Base-by-base conservation (phyloP, 2,329 filamentous ascomycete genomes). In the Shiraia sp. region DNA sequence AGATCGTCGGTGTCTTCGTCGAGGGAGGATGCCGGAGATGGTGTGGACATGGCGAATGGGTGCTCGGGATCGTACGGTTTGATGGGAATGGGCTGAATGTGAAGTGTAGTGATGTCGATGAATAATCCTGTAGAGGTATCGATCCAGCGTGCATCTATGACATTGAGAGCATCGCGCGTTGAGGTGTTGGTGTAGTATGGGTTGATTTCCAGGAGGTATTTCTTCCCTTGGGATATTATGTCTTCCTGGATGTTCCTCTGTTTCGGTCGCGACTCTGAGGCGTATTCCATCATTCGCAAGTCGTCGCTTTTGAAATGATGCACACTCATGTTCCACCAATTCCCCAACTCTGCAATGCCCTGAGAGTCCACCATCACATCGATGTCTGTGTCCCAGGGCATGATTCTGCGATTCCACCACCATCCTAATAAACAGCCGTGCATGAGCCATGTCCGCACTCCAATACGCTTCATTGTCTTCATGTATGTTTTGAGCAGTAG, bases 381-480 rank as follows among this genome's bases (percentile, higher is more conserved):
- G 34, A 83, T 58, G 51, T 84, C 80, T 10, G 75, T 77, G 57
- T 84, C 81, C 80, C 81, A 83, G 2, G 80, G 80, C 65, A 84
- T 74, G 53, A 82, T 76, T 57, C 75, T 75, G 38, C 76, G 72
- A 51, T 82, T 82, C 81, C 81, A 84, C 75, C 78, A 83, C 80
- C 81, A 83, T 25, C 79, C 79, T 12, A 83, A 67, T 28, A 84
- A 65, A 5, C 77, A 78, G 10, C 81, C 80, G 51, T 84, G 81
- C 78, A 83, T 82, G 42, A 84, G 76, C 80, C 80, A 84, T 7
- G 80, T 83, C 50, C 81, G 76, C 3, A 76, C 75, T 10, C 78
- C 76, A 23, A 83, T 73, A 36, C 76, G 72, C 29, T 73, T 66
- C 79, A 83, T 83, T 5, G 78, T 79, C 1, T 70, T 65, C 2